phyloP scores from a whole-genome alignment of 208 protist genomes.

The Leishmania major region DNA sequence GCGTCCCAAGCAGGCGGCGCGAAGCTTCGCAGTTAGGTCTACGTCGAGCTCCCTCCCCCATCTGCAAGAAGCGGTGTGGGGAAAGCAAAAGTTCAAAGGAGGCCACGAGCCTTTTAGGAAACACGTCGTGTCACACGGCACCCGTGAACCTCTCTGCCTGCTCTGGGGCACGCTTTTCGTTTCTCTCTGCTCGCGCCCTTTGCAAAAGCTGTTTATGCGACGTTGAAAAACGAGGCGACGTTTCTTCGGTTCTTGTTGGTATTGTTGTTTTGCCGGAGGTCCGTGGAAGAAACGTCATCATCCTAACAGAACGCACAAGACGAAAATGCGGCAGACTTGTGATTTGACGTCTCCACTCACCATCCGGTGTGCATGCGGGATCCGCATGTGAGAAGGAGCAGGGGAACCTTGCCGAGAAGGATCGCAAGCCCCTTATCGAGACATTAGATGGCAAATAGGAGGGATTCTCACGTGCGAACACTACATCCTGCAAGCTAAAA shows the following conservation, averaged over 20 bases:
- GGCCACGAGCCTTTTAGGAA: not conserved
- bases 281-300: not conserved
- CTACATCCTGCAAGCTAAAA: not conserved
- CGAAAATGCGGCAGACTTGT: not conserved
- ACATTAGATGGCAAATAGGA: not conserved
- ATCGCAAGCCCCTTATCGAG: not conserved
- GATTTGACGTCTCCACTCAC: not conserved
- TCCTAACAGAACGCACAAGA: slow-evolving; percentile 4
- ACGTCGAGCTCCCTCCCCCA: no score
- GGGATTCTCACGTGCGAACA: not conserved
- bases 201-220: not conserved
- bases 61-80: no score
- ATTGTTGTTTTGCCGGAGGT: not conserved
- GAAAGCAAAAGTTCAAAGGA: not conserved
- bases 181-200: no score
- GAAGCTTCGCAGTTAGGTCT: not conserved
- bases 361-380: not conserved
- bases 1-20: not conserved
- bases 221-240: not conserved
- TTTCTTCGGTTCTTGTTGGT: not conserved
- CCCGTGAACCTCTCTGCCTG: not conserved
- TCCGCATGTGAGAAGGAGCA: not conserved
- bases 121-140: not conserved
- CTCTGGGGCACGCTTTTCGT: no score
- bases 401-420: not conserved